Base-by-base conservation (phyloP, 1,284 basidiomycete genomes). In the Fomitiporia mediterranea region DNA sequence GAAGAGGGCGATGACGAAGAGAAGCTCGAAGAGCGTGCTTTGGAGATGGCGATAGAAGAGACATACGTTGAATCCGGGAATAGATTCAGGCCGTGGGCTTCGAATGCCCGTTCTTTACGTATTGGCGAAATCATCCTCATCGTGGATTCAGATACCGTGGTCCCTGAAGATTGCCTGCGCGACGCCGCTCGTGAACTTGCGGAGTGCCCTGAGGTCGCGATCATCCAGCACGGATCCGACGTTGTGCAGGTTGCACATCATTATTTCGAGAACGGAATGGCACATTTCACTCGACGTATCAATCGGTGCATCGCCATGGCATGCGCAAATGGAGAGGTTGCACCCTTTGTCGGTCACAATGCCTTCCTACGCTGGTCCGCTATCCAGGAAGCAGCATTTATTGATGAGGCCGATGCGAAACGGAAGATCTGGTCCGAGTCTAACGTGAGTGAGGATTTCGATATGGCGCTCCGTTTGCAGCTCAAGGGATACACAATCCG, bases 331-430 rank as follows among this genome's bases (percentile, higher is more conserved):
- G 90, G 88, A 42, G 89, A 91, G 69, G 82, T 87, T 27, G 87
- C 91, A 0, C 90, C 90, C 1, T 93, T 93, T 64, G 88, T 94
- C 59, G 91, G 91, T 0, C 91, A 94, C 69, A 93, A 94, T 59
- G 91, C 90, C 1, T 93, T 92, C 72, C 73, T 94, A 35, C 81
- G 90, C 13, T 94, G 91, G 91, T 79, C 79, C 4, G 91, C 91
- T 1, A 71, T 93, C 4, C 91, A 94, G 66, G 90, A 92, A 57
- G 86, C 83, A 2, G 77, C 84, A 6, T 88, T 87, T 61, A 67
- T 86, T 42, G 90, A 92, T 62, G 68, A 71, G 5, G 81, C 76
- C 17, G 86, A 89, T 63, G 79, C 78, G 1, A 66, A 77, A 56
- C 78, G 75, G 65, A 91, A 90, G 74, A 82, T 89, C 53, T 94